Evolutionary conservation across 164 flowering plant species (phyloP).

Genomic region (Echeveria elegans): DNA sequence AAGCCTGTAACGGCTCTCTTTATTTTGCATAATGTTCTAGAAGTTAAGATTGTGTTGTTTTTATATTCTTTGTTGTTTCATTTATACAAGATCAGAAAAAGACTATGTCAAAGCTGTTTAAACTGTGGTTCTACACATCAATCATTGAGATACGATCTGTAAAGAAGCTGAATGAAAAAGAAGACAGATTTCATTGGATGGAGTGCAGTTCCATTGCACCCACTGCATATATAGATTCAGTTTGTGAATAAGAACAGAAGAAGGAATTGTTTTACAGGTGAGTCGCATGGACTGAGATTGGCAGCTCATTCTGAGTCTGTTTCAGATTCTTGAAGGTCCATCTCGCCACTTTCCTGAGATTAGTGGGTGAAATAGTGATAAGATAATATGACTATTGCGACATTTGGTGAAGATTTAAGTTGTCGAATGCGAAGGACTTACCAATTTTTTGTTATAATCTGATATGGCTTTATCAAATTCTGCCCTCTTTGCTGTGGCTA

Average conservation of each 20-base stretch:
- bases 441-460: constrained; percentile 65
- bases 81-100: no score
- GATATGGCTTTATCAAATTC: constrained; percentile 78
- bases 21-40: no score
- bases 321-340: background rate
- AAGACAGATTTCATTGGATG: no score
- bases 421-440: constrained; percentile 1
- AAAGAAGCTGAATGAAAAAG: no score
- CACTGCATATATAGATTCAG: no score
- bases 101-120: no score
- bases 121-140: no score
- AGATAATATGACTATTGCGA: background rate
- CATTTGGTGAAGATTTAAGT: background rate
- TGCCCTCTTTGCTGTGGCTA: constrained; percentile 82
- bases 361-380: background rate
- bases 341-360: constrained; percentile 2
- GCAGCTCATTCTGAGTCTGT: background rate
- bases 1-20: background rate
- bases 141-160: no score
- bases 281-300: background rate
- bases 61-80: no score
- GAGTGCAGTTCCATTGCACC: no score
- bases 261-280: background rate
- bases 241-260: no score
- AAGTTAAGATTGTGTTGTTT: no score